A percentile compares a stretch with the other conserved stretches of the same genome.
phyloP scores from a whole-genome alignment of 1,284 basidiomycete species.

The Crepidotus sp. region DNA sequence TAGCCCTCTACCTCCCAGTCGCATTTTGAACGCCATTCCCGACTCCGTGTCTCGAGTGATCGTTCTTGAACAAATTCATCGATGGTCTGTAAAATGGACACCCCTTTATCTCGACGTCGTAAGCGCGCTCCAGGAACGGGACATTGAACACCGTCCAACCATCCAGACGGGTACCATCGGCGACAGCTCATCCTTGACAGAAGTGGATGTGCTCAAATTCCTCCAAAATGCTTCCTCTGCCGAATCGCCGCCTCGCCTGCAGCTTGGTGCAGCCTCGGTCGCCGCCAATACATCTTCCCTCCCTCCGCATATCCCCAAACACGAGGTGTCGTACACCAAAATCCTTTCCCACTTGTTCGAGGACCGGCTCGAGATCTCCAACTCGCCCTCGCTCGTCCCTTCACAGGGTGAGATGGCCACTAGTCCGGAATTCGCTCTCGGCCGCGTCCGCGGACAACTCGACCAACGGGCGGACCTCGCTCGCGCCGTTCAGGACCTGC shows the following conservation, averaged over 20 bases:
- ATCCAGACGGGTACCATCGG: conserved; percentile 60
- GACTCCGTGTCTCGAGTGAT: conserved; percentile 62
- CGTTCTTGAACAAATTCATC: conserved; percentile 75
- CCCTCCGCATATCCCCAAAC: conserved; percentile 66
- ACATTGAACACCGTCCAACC: conserved; percentile 38
- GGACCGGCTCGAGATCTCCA: conserved; percentile 79
- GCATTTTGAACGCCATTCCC: conserved; percentile 59
- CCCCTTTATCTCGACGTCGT: conserved; percentile 82
- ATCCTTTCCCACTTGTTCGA: conserved; percentile 80
- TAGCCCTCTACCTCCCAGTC: conserved; percentile 63
- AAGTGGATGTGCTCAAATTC: conserved; percentile 39
- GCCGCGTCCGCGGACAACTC: conserved; percentile 78
- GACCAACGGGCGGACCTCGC: conserved; percentile 63
- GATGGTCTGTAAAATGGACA: conserved; percentile 80
- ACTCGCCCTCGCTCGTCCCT: conserved; percentile 68
- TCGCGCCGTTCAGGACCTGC: conserved; percentile 50
- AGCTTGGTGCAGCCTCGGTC: conserved; percentile 32
- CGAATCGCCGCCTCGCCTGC: conserved; percentile 34
- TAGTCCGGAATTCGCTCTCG: conserved; percentile 89
- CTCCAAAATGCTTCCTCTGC: conserved; percentile 32
- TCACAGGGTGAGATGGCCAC: conserved; percentile 69
- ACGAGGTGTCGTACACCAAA: conserved; percentile 88
- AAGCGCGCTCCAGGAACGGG: conserved; percentile 59
- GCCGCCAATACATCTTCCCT: conserved; percentile 19
- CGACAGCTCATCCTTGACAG: conserved; percentile 34